Evolutionary conservation across 441 rosid species (phyloP), one percentile per base, ranked within the genome.

Genomic region (Pelargonium fulgidum): DNA sequence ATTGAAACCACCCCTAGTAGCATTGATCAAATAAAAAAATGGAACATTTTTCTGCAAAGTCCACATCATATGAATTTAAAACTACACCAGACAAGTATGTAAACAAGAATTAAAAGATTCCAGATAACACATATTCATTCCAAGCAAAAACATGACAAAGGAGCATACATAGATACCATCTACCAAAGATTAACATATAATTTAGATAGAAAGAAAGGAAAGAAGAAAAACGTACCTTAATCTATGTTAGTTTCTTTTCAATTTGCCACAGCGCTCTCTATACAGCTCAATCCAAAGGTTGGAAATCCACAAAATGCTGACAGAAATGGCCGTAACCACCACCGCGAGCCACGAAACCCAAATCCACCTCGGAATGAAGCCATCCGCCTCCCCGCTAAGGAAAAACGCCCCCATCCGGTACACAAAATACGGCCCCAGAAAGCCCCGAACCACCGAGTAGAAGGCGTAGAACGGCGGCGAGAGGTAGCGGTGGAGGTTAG

Each of bases 341-440:
- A 93, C 96, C 26, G 72, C 56, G 67, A 85, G 75, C 97, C 98
- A 93, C 59, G 98, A 93, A 52, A 88, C 77, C 97, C 96, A 89
- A 69, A 89, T 78, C 93, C 96, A 93, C 75, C 63, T 85, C 0
- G 98, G 97, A 7, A 91, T 84, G 64, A 87, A 79, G 29, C 67
- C 72, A 68, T 80, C 86, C n/a, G 87, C 91, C 11, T 67, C 81
- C 2, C 95, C 98, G 59, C 72, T 75, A 14, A 72, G 20, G 68
- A 81, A 93, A 73, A 78, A 88, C 48, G 26, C 70, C 17, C 81
- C 84, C 97, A 93, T 93, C 72, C 63, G 76, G 44, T 75, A 83
- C 61, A 91, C 83, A 56, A 91, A 83, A 24, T 71, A 61, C 0
- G 96, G 97, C 61, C 90, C 99, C 20, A 84, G 7, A 58, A 83